These are phyloP conservation scores for Phaeodactylum tricornutum DNA, from an alignment of 108 stramenopile genomes.

Conservation along the genomic window DNA sequence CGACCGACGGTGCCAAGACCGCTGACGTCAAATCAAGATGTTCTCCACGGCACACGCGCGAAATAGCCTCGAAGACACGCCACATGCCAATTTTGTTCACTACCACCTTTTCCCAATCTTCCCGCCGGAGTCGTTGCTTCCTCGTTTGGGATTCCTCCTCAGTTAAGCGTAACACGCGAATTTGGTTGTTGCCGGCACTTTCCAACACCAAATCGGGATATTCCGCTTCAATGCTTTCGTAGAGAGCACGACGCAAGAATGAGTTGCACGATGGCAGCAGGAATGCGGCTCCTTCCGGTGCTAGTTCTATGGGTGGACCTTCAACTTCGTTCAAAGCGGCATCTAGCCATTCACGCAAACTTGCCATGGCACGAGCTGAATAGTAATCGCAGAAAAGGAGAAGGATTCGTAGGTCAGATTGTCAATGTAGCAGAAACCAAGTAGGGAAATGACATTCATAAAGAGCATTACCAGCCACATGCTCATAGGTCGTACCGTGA, in stretches of 20 bases:
- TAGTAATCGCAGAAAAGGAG: too few relatives aligned
- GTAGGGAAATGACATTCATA: too few relatives aligned
- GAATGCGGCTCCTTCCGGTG: conserved; percentile 37
- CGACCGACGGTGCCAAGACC: conserved; percentile 1
- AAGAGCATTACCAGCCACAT: too few relatives aligned
- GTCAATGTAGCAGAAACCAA: too few relatives aligned
- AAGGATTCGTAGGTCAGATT: too few relatives aligned
- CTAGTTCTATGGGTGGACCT: conserved; percentile 1
- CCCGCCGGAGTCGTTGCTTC: conserved; percentile 27
- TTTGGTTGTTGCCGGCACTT: conserved; percentile 36
- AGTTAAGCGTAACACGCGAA: conserved; percentile 51
- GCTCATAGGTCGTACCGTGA: too few relatives aligned
- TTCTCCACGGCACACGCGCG: conserved; percentile 49
- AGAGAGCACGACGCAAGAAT: conserved; percentile 66
- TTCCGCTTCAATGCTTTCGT: conserved; percentile 64
- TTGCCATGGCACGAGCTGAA: conserved; percentile 64
- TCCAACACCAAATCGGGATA: conserved; percentile 67
- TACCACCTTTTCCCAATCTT: conserved; percentile 51
- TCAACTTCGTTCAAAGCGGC: conserved; percentile 22
- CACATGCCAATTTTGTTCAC: conserved; percentile 51
- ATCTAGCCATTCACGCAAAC: conserved; percentile 77
- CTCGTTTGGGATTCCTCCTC: conserved; percentile 37
- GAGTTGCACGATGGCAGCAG: conserved; percentile 65
- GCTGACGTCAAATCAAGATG: background rate
- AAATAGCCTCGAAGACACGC: conserved; percentile 63